These are phyloP conservation scores for Fragilaria radians DNA, from an alignment of 108 stramenopile species.

Conservation along the genomic window DNA sequence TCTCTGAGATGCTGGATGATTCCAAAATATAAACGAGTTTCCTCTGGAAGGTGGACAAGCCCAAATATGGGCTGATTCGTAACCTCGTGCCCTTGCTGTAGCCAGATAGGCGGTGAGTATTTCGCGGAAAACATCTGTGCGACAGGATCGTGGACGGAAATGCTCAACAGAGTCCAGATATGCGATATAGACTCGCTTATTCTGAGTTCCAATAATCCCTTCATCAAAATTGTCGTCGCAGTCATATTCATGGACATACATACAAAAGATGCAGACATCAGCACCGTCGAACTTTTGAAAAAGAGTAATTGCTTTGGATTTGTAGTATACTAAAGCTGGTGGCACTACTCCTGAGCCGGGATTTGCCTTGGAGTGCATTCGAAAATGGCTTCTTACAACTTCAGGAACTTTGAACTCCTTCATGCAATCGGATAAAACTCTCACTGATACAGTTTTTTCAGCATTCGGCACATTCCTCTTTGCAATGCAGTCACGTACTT, in stretches of 20 bases:
- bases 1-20: conserved; percentile 80
- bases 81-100: conserved; percentile 60
- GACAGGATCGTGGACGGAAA: conserved; percentile 69
- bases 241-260: conserved; percentile 91
- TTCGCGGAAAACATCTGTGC: conserved; percentile 84
- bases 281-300: conserved; percentile 83
- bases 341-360: conserved; percentile 11
- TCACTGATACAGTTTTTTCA: conserved; percentile 46
- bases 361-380: conserved; percentile 18
- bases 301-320: conserved; percentile 58
- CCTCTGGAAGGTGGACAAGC: conserved; percentile 86
- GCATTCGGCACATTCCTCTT: conserved; percentile 10
- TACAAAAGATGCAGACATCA: conserved; percentile 82
- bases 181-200: conserved; percentile 78
- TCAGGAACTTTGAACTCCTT: conserved; percentile 41
- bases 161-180: conserved; percentile 88
- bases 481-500: conserved; percentile 30
- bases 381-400: conserved; percentile 41
- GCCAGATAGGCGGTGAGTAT: conserved; percentile 73
- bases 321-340: conserved; percentile 42
- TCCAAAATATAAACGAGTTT: conserved; percentile 90
- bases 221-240: conserved; percentile 28
- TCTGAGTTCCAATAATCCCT: conserved; percentile 7
- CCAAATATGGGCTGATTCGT: conserved; percentile 80
- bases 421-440: conserved; percentile 53